Evolutionary conservation across 2,329 filamentous ascomycete genomes (phyloP).

Genomic region (Cladosporium halotolerans): DNA sequence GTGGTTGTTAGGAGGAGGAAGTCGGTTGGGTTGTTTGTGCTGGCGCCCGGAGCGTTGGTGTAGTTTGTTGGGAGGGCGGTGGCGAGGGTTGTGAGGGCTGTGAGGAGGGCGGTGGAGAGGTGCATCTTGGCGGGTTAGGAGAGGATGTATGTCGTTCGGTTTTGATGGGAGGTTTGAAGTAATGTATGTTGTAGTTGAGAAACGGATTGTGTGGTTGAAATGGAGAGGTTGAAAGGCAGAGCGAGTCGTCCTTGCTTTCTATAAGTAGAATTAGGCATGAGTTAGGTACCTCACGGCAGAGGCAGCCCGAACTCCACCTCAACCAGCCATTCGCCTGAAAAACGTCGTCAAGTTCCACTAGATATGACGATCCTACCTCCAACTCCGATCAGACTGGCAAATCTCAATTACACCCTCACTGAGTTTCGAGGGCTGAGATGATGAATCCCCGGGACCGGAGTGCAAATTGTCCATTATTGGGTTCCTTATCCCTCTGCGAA

Average conservation of each 20-base stretch:
- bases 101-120: neutral
- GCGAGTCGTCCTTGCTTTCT: neutral
- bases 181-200: too few species aligned
- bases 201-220: neutral
- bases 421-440: too few species aligned
- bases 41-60: constrained; percentile 1
- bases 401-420: too few species aligned
- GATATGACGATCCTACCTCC: neutral
- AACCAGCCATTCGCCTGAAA: neutral
- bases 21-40: constrained; percentile 16
- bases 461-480: too few species aligned
- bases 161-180: neutral
- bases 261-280: neutral
- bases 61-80: constrained; percentile 13
- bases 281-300: neutral
- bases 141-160: neutral
- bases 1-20: constrained; percentile 38
- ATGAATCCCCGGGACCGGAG: too few species aligned
- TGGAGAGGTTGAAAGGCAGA: neutral
- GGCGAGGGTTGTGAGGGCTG: constrained; percentile 1
- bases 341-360: constrained; percentile 7
- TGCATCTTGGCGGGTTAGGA: neutral
- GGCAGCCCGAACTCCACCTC: neutral
- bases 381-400: too few species aligned
- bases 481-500: too few species aligned